Evolutionary conservation across 2,329 filamentous ascomycete genomes (phyloP).

Genomic region (Verticillium nonalfalfae): DNA sequence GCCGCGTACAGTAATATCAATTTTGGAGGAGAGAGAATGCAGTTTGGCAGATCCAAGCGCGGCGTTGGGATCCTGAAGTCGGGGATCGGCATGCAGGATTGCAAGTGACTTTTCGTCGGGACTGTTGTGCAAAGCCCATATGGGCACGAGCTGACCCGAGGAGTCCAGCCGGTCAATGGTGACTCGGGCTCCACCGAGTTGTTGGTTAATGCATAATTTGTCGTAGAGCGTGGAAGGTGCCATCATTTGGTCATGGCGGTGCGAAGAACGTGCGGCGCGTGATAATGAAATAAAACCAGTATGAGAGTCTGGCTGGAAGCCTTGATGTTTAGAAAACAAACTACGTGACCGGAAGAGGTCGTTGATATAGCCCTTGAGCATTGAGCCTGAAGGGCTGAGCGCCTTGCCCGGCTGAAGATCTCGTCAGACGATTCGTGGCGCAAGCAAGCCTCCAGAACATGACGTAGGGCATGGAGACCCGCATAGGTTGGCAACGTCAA

Average conservation of each 20-base stretch:
- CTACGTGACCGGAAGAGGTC: too few relatives aligned
- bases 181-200: not conserved
- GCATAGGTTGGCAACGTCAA: not conserved
- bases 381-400: too few relatives aligned
- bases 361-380: too few relatives aligned
- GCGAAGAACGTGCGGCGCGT: too few relatives aligned
- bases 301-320: too few relatives aligned
- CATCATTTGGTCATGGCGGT: not conserved
- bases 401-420: too few relatives aligned
- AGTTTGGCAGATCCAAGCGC: not conserved
- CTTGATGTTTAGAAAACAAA: too few relatives aligned
- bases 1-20: constrained; percentile 1
- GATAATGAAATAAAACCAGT: too few relatives aligned
- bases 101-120: not conserved
- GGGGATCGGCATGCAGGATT: constrained; percentile 1
- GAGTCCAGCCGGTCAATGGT: constrained; percentile 5
- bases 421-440: too few relatives aligned
- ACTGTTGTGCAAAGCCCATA: constrained; percentile 1
- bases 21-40: constrained; percentile 1
- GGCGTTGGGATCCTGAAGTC: not conserved
- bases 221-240: not conserved
- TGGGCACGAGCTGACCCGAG: not conserved
- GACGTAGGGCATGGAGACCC: not conserved
- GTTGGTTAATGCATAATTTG: not conserved
- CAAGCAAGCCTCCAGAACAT: too few relatives aligned